Evolutionary conservation across 2,329 filamentous ascomycete species (phyloP).

Genomic region (Blumeriella jaapii): DNA sequence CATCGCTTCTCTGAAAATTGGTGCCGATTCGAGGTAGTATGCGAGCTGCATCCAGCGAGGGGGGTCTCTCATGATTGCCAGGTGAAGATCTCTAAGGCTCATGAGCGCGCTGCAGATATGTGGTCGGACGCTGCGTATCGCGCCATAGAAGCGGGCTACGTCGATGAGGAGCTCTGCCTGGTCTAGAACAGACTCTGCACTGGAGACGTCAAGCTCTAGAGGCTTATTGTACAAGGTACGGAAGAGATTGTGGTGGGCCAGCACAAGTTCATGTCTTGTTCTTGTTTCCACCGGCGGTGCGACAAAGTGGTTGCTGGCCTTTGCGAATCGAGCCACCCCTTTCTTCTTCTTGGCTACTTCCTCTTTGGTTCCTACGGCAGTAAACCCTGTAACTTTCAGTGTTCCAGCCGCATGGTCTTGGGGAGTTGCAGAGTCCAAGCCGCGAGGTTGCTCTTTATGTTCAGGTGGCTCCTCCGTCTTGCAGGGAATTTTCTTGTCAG

Average conservation of each 20-base stretch:
- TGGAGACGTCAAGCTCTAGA: conserved; percentile 8
- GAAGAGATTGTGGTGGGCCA: conserved; percentile 17
- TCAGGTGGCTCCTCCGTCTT: no score
- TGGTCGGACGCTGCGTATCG: conserved; percentile 5
- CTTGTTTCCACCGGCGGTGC: not conserved
- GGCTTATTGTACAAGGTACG: conserved; percentile 6
- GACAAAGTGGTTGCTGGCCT: not conserved
- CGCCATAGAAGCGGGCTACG: conserved; percentile 7
- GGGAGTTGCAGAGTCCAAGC: no score
- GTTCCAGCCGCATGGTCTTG: no score
- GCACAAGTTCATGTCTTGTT: conserved; percentile 1
- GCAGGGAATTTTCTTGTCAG: no score
- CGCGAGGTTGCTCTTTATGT: no score
- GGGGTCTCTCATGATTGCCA: conserved; percentile 13
- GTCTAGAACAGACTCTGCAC: conserved; percentile 9
- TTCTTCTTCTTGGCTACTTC: no score
- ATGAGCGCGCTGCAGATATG: conserved; percentile 9
- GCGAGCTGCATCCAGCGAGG: conserved; percentile 16
- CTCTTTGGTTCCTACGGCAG: not conserved
- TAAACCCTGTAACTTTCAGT: not conserved
- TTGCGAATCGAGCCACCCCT: not conserved
- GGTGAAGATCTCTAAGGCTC: conserved; percentile 10
- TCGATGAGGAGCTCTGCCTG: conserved; percentile 11
- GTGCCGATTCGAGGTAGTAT: conserved; percentile 7
- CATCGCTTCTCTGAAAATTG: conserved; percentile 20